phyloP scores from a whole-genome alignment of 2,329 filamentous ascomycete genomes.

The Aspergillus carbonarius region DNA sequence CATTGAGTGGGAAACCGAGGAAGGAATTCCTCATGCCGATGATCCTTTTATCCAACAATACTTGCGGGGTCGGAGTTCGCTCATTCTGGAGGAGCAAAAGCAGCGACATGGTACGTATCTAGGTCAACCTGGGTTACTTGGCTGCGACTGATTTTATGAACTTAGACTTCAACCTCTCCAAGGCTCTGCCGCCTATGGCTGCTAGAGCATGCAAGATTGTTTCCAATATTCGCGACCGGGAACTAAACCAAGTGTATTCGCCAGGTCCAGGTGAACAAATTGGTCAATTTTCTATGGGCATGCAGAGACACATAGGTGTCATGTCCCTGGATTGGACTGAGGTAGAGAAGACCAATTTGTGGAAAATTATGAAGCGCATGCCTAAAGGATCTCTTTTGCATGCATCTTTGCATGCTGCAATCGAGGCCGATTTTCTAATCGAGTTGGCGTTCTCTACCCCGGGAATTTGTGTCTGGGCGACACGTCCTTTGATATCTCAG shows the following conservation, averaged over 20 bases:
- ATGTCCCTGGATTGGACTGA: conserved; percentile 89
- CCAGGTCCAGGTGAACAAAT: conserved; percentile 63
- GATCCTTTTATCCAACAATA: conserved; percentile 85
- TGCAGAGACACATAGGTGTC: conserved; percentile 67
- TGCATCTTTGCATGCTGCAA: conserved; percentile 87
- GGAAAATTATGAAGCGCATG: conserved; percentile 80
- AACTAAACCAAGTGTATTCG: conserved; percentile 76
- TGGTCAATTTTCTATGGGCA: conserved; percentile 54
- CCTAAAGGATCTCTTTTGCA: conserved; percentile 74
- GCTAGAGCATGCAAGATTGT: conserved; percentile 77
- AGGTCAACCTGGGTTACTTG: conserved; percentile 1
- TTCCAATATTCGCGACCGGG: conserved; percentile 72
- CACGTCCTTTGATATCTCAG: conserved; percentile 56
- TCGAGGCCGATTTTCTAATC: conserved; percentile 79
- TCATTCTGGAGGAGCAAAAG: conserved; percentile 79
- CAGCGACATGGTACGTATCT: conserved; percentile 68
- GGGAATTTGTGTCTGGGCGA: conserved; percentile 69
- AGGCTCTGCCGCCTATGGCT: conserved; percentile 72
- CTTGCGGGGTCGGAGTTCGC: conserved; percentile 68
- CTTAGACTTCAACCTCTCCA: conserved; percentile 33
- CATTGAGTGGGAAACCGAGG: conserved; percentile 36
- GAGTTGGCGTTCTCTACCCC: conserved; percentile 67
- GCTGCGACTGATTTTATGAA: conserved; percentile 1
- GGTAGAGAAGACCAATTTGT: conserved; percentile 81
- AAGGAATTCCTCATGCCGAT: conserved; percentile 48